Evolutionary conservation across 2,329 filamentous ascomycete species (phyloP).

Genomic region (Fusarium sp.): DNA sequence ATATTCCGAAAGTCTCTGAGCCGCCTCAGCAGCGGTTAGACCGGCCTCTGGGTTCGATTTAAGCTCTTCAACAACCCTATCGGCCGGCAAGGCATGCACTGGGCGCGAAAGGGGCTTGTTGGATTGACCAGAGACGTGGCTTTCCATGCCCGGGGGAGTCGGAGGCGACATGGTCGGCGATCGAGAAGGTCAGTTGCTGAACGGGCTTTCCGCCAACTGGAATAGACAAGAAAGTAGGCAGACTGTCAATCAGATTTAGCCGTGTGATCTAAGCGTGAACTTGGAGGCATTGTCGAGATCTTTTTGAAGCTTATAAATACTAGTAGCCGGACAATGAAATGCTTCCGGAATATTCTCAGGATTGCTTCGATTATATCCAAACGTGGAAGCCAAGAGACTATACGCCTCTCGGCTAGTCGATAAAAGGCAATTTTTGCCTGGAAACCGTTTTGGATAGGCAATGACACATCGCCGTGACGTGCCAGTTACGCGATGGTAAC

Average conservation of each 20-base stretch:
- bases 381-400: slow-evolving; percentile 5
- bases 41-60: slow-evolving; percentile 68
- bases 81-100: slow-evolving; percentile 70
- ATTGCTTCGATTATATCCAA: neutral
- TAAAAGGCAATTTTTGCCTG: neutral
- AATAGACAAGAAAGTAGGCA: neutral
- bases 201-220: neutral
- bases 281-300: neutral
- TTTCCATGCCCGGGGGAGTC: slow-evolving; percentile 2
- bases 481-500: neutral
- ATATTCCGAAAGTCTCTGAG: slow-evolving; percentile 64
- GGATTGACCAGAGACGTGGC: slow-evolving; percentile 54
- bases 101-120: slow-evolving; percentile 68
- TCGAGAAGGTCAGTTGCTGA: neutral
- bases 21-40: slow-evolving; percentile 65
- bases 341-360: neutral
- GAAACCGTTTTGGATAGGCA: neutral
- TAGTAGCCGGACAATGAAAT: neutral
- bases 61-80: slow-evolving; percentile 66
- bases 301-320: neutral
- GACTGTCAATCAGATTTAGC: neutral
- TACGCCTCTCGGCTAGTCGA: neutral
- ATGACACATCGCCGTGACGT: neutral
- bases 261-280: neutral
- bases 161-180: slow-evolving; percentile 7